phyloP scores from a whole-genome alignment of 2,329 filamentous ascomycete species.

The Diaporthe velutina region DNA sequence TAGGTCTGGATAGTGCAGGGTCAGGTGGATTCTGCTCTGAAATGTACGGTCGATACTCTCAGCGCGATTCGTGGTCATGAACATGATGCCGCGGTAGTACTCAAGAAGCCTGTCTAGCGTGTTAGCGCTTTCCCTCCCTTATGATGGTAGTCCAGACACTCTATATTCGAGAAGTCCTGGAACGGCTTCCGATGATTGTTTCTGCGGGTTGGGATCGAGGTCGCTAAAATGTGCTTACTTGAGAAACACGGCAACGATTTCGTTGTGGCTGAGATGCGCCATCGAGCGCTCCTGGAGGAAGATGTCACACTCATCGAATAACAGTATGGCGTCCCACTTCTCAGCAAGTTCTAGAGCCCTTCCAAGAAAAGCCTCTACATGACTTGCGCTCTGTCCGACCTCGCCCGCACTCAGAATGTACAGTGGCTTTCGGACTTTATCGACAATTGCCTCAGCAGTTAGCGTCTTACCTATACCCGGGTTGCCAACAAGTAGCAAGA shows the following conservation, averaged over 20 bases:
- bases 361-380: not conserved
- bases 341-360: not conserved
- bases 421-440: not conserved
- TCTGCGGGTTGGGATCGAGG: not conserved
- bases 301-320: conserved; percentile 11
- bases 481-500: conserved; percentile 50
- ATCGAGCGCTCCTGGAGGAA: not conserved
- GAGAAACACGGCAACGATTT: not conserved
- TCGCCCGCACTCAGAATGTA: conserved; percentile 1
- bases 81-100: not conserved
- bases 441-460: conserved; percentile 46
- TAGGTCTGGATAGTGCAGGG: conserved; percentile 6
- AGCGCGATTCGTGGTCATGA: conserved; percentile 3
- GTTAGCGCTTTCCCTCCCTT: too few relatives aligned
- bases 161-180: too few relatives aligned
- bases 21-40: conserved; percentile 16
- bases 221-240: too few relatives aligned
- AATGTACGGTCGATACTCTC: conserved; percentile 14
- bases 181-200: too few relatives aligned
- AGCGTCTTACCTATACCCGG: conserved; percentile 53
- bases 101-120: not conserved
- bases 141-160: too few relatives aligned
- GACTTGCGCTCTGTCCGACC: not conserved
- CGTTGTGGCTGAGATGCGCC: conserved; percentile 1
- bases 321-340: conserved; percentile 10